Percentiles rank a stretch among this genome's conserved stretches.
Evolutionary conservation across 257 asterid species (phyloP).

Genomic region (Knoxia roxburghii): DNA sequence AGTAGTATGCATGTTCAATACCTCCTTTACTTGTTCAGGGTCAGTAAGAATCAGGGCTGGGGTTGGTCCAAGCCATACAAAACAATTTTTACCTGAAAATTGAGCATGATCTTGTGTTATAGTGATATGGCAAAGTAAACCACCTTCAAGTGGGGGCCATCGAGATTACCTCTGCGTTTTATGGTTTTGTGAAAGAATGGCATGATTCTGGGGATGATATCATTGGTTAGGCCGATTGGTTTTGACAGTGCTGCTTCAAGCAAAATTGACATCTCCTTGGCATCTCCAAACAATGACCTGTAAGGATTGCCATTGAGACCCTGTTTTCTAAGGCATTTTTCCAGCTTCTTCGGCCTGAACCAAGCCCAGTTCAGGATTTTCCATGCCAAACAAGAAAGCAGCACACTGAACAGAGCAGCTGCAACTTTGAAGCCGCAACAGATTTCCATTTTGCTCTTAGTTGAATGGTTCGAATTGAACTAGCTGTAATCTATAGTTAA

Average conservation of each 20-base stretch:
- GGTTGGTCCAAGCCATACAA: not conserved
- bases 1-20: not conserved
- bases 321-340: too few relatives aligned
- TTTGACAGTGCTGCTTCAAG: not conserved
- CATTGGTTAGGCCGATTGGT: not conserved
- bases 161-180: not conserved
- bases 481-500: too few relatives aligned
- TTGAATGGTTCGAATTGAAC: too few relatives aligned
- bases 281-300: not conserved
- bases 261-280: not conserved
- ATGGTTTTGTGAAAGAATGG: not conserved
- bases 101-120: too few relatives aligned
- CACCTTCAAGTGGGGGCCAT: too few relatives aligned
- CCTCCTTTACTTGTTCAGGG: not conserved
- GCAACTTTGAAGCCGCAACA: not conserved
- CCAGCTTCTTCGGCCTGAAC: too few relatives aligned
- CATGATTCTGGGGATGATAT: not conserved
- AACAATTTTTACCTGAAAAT: not conserved
- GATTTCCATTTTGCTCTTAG: not conserved
- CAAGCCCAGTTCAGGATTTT: too few relatives aligned
- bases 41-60: not conserved
- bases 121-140: too few relatives aligned
- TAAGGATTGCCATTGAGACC: too few relatives aligned
- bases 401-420: not conserved
- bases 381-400: not conserved